Evolutionary conservation across 768 basidiomycete genomes (phyloP), one percentile per base, ranked within the genome.

Genomic region (Tricholoma hemisulphureum): DNA sequence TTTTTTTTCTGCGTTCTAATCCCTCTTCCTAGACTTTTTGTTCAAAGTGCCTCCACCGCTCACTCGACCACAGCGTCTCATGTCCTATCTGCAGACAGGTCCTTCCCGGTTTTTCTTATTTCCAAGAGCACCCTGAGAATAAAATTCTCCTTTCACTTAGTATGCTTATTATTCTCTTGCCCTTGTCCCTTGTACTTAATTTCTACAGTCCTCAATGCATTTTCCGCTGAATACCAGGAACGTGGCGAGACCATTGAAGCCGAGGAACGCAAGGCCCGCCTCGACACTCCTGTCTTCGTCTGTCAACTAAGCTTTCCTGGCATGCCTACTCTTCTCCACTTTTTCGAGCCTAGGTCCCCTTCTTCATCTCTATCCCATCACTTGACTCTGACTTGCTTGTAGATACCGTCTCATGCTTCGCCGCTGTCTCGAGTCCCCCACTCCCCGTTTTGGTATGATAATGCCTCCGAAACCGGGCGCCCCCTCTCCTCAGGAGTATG

Each of bases 391-490:
- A 16, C 29, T 13, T 26, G 21, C 32, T 14, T 34, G 39, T 57
- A 87, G 87, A 65, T 95, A 98, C 70, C 88, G 96, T 6, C 81
- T 98, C 51, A 98, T 98, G 96, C 87, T 98, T 54, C 89, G 96
- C 21, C 86, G 96, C n/a, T 94, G 91, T 69, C 86, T 98, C 57
- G 88, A 93, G 65, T 84, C 81, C 14, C 77, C 83, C 4, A 76
- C 75, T 41, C 91, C 91, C n/a, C 78, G 80, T 21, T 97, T 98
- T 71, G 96, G 96, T 34, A 98, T 98, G 92, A 83, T 97, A 66
- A 87, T 96, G 76, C 87, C 91, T 31, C 72, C 79, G 3, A 71
- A 73, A 65, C 50, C 80, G 59, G 66, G 62, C 9, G 56, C 70
- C 4, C 62, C 69, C 4, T 60, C 78, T 18, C 77, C 80, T 32